Evolutionary conservation across 257 asterid species (phyloP).

Genomic region (Primulina eburnea): DNA sequence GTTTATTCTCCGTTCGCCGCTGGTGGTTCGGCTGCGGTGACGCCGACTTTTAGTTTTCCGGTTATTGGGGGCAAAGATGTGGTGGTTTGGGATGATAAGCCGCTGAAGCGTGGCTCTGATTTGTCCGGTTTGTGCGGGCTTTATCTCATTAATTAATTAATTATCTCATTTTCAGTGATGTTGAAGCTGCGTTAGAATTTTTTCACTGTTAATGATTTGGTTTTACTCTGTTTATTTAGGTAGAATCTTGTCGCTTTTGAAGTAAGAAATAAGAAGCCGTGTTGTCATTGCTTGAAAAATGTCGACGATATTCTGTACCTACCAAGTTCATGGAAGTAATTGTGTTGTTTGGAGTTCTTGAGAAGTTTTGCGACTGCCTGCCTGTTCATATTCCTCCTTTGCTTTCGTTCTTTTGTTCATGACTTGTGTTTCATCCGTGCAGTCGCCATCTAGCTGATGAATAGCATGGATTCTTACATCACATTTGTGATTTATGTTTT

Average conservation of each 20-base stretch:
- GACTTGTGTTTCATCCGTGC: not conserved
- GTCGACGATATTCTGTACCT: not conserved
- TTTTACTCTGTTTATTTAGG: not conserved
- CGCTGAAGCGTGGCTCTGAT: conserved; percentile 49
- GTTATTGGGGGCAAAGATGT: conserved; percentile 66
- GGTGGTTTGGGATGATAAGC: conserved; percentile 58
- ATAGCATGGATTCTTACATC: not conserved
- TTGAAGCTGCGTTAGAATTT: not conserved
- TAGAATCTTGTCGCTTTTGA: conserved; percentile 7
- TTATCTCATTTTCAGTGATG: not conserved
- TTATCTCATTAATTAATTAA: not conserved
- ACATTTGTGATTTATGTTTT: not conserved
- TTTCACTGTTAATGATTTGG: not conserved
- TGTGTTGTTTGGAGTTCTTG: conserved; percentile 12
- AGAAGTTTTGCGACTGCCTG: conserved; percentile 24
- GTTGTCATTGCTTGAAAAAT: not conserved
- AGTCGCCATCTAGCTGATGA: not conserved
- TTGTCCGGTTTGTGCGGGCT: conserved; percentile 57
- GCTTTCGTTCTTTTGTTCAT: not conserved
- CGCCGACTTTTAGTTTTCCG: conserved; percentile 68
- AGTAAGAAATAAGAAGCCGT: not conserved
- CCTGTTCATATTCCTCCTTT: conserved; percentile 9
- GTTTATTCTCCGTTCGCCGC: conserved; percentile 57
- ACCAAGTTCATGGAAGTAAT: not conserved
- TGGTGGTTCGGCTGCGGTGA: conserved; percentile 40